Evolutionary conservation across 1,139 yeast species (phyloP), one percentile per base, ranked within the genome.

Genomic region (Magnusiomyces magnusii): DNA sequence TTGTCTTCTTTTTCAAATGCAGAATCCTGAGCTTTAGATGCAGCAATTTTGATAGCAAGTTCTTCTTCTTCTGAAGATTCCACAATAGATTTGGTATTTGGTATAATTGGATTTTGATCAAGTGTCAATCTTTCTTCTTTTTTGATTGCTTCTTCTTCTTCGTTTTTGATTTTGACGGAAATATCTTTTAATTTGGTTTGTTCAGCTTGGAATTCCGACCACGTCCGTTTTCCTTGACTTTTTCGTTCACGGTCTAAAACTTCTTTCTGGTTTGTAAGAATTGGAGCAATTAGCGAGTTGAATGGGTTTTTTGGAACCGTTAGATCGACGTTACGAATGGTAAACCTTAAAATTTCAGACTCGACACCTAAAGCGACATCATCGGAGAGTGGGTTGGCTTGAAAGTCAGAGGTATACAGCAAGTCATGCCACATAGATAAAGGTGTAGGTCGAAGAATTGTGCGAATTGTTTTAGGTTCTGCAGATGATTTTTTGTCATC

Each of bases 351-450:
- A 47, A 91, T 82, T 71, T 92, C 97, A 17, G 93, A 79, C 71
- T 93, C 98, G 84, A 89, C 84, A 60, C 82, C 84, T 34, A 87
- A 72, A 0, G 92, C 84, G 59, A 90, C 76, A 49, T 83, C 83
- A 71, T 93, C 98, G 25, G 91, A 85, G 70, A 90, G 87, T 62
- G 87, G 76, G 36, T 76, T 77, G 31, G 73, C 69, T 5, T 88
- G 81, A 52, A 90, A 83, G 61, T 92, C 97, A 0, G 97, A 87
- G 59, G 89, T 89, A 61, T 87, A 85, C 65, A 92, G 78, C 67
- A 93, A 75, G 69, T 93, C 98, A 70, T 89, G 92, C 76, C 89
- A 92, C 56, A 87, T 75, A 0, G 96, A 86, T 52, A 88, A 71
- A 61, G 86, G 91, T 1, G 95, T 87, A 1, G 97, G 96, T 59